Percentiles rank a stretch among this genome's conserved stretches.
Evolutionary conservation across 23 red algal species (phyloP).

Genomic region (Porphyridium purpureum): DNA sequence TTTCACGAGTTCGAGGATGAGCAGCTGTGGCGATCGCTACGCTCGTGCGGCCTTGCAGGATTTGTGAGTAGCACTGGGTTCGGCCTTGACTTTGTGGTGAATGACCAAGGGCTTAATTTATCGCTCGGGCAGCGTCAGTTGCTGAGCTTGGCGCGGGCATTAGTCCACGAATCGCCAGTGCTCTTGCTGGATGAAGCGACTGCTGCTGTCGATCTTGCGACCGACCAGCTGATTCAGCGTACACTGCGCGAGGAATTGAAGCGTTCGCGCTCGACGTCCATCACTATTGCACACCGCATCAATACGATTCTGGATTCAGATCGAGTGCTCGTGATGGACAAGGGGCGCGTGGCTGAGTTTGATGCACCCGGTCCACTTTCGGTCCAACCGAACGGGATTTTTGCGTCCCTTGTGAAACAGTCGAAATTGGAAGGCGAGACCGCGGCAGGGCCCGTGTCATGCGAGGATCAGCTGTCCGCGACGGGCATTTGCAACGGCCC

Average conservation of each 20-base stretch:
- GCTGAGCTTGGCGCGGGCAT: conserved; percentile 60
- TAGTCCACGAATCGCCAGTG: conserved; percentile 50
- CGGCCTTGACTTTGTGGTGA: conserved; percentile 23
- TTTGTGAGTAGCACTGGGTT: conserved; percentile 17
- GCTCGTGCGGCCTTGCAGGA: conserved; percentile 33
- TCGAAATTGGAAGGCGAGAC: too few species aligned
- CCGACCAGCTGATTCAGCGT: conserved; percentile 49
- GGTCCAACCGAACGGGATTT: neutral
- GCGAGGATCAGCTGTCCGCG: too few species aligned
- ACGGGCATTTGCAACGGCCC: too few species aligned
- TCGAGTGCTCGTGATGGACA: conserved; percentile 66
- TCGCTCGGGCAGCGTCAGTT: conserved; percentile 76
- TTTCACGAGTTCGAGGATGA: conserved; percentile 38
- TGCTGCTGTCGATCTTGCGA: conserved; percentile 35
- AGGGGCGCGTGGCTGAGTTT: conserved; percentile 56
- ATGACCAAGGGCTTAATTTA: conserved; percentile 36
- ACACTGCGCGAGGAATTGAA: conserved; percentile 47
- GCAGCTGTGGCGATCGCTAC: conserved; percentile 30
- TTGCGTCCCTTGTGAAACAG: neutral
- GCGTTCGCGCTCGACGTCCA: conserved; percentile 10
- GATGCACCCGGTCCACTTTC: conserved; percentile 46
- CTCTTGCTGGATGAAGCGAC: conserved; percentile 85
- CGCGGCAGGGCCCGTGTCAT: too few species aligned
- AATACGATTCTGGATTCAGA: conserved; percentile 54
- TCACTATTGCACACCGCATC: conserved; percentile 86